Conservation (phyloP, 2,329 filamentous ascomycete genomes). For the Eurotiales sp. region DNA sequence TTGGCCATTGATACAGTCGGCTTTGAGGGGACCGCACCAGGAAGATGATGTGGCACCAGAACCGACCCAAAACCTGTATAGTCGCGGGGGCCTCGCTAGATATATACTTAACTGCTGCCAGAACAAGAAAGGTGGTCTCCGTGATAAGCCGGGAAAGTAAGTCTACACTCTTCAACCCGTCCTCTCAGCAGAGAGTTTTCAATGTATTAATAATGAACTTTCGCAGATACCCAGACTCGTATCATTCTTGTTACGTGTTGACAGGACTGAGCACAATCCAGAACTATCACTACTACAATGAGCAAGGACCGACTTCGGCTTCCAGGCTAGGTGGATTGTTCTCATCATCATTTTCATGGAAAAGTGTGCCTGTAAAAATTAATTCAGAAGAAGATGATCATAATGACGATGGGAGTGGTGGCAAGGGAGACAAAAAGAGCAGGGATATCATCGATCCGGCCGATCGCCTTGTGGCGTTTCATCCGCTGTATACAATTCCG, state of each 20-base stretch:
- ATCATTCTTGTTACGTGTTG: constrained; percentile 90
- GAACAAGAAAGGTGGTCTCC: constrained; percentile 70
- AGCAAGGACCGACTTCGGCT: constrained; percentile 20
- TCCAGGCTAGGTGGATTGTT: constrained; percentile 29
- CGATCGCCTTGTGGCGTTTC: constrained; percentile 66
- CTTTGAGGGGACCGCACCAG: constrained; percentile 54
- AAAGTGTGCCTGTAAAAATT: constrained; percentile 37
- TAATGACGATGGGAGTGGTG: too few species aligned
- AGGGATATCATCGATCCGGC: constrained; percentile 8
- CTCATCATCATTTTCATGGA: constrained; percentile 37
- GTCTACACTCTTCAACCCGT: constrained; percentile 31
- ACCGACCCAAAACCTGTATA: constrained; percentile 55
- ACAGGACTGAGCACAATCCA: constrained; percentile 80
- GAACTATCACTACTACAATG: constrained; percentile 54
- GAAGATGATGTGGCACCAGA: constrained; percentile 20
- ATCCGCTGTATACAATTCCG: constrained; percentile 84
- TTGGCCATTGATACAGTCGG: constrained; percentile 86
- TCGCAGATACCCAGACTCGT: constrained; percentile 72
- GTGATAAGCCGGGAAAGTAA: constrained; percentile 90
- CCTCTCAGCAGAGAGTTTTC: constrained; percentile 19
- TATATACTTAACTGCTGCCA: constrained; percentile 92
- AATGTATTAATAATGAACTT: background rate
- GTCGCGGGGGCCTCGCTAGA: constrained; percentile 75
- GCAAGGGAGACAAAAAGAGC: constrained; percentile 62
- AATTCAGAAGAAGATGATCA: constrained; percentile 57